Percentiles rank a stretch among this genome's conserved stretches.
These are phyloP conservation scores for Actinomucor elegans DNA, from an alignment of 371 early-diverging fungal species.

Conservation along the genomic window DNA sequence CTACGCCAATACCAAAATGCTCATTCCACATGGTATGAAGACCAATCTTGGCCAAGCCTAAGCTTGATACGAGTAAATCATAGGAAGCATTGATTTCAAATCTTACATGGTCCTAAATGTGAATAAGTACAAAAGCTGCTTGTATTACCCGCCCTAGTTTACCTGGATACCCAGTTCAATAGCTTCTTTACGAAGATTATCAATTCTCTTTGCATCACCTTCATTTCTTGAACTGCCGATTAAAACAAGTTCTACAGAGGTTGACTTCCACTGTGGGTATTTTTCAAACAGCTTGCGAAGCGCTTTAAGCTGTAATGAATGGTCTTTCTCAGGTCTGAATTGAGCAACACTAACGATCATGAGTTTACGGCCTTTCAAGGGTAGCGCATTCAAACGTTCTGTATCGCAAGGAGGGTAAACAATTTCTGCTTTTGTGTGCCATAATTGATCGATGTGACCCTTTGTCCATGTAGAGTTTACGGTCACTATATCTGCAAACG, in stretches of 20 bases:
- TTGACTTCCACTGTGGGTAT: conserved; percentile 47
- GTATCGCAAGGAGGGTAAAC: conserved; percentile 97
- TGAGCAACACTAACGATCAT: conserved; percentile 89
- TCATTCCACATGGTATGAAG: conserved; percentile 96
- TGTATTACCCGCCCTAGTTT: not conserved
- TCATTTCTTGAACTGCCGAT: conserved; percentile 84
- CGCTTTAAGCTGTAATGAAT: conserved; percentile 77
- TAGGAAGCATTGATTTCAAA: conserved; percentile 87
- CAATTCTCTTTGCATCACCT: conserved; percentile 74
- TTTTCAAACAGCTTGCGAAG: conserved; percentile 58
- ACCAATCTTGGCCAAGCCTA: conserved; percentile 72
- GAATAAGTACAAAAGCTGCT: not conserved
- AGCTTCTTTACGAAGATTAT: conserved; percentile 53
- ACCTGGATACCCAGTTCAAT: conserved; percentile 56
- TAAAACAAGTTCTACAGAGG: conserved; percentile 51
- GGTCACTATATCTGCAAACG: conserved; percentile 78
- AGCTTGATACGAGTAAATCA: conserved; percentile 54
- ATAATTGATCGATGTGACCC: conserved; percentile 78
- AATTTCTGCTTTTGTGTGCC: conserved; percentile 65
- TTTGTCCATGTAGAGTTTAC: conserved; percentile 96
- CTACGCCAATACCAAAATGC: conserved; percentile 96
- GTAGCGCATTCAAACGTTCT: conserved; percentile 52
- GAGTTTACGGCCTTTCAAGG: conserved; percentile 48
- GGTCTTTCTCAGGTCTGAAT: conserved; percentile 96
- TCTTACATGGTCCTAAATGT: conserved; percentile 63